phyloP scores from a whole-genome alignment of 148 eudicot genomes.

The Rhododendron kiyosumense region DNA sequence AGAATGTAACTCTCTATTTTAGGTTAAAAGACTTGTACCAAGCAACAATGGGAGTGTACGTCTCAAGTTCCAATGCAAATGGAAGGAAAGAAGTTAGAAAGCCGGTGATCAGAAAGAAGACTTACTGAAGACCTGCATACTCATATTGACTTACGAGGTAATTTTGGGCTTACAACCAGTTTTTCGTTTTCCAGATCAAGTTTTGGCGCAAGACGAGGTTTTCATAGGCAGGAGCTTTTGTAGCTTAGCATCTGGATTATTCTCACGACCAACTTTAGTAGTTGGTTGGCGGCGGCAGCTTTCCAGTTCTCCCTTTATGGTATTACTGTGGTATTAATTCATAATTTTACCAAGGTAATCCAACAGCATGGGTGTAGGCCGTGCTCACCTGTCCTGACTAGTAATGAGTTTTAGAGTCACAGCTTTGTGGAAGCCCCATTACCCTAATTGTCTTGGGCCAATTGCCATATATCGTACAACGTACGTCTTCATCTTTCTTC shows the following conservation, averaged over 20 bases:
- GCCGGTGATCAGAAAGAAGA: slow-evolving; percentile 58
- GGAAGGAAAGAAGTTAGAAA: slow-evolving; percentile 69
- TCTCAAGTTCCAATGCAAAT: slow-evolving; percentile 33
- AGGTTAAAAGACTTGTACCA: slow-evolving; percentile 83
- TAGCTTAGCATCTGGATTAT: background rate
- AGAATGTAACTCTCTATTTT: slow-evolving; percentile 12
- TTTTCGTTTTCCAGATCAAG: background rate
- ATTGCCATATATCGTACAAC: background rate
- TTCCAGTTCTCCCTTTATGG: background rate
- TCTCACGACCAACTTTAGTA: background rate
- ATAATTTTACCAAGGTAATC: background rate
- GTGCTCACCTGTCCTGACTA: background rate
- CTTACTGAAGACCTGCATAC: slow-evolving; percentile 36
- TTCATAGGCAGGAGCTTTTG: background rate
- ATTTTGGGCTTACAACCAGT: background rate
- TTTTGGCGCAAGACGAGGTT: slow-evolving; percentile 6
- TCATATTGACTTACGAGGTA: background rate
- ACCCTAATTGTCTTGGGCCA: background rate
- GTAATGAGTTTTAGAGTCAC: background rate
- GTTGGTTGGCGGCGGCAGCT: background rate
- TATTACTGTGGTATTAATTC: background rate
- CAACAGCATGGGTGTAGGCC: background rate
- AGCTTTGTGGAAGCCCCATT: background rate
- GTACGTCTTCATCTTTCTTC: background rate
- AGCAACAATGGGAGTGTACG: slow-evolving; percentile 43